Evolutionary conservation across 2,329 filamentous ascomycete species (phyloP), one percentile per base, ranked within the genome.

Genomic region (Aspergillus hortae): DNA sequence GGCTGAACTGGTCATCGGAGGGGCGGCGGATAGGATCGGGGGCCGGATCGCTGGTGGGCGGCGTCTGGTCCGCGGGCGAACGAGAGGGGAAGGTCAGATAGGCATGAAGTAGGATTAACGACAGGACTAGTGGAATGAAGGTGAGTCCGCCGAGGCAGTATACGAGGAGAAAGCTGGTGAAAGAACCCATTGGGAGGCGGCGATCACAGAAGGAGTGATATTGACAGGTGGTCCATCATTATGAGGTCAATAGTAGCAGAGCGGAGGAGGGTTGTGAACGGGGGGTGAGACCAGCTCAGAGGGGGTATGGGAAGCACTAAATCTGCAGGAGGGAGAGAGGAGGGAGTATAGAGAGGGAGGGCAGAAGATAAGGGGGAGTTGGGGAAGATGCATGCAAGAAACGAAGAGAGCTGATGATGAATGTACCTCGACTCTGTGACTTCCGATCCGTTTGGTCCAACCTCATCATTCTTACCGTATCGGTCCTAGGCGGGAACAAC

Each of bases 141-240:
- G 92, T 96, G 66, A 96, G 70, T 64, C 92, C 92, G 72, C 92
- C 92, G 53, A 95, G 74, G 59, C 95, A 69, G 78, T 96, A 96
- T 69, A 88, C 81, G 66, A 88, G 71, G 59, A 95, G 77, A 66
- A 92, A 85, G 61, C 72, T 72, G 58, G 66, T 67, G 64, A 81
- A 66, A 53, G 68, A 69, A 68, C 71, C 70, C 72, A 74, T 74
- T 62, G 65, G 68, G 67, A 65, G 48, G 41, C 56, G 56, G 57
- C 57, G 62, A 12, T 21, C 55, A 57, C 58, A 61, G 59, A 55
- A 59, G 40, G 19, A 17, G 40, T 21, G 40, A 42, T 23, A 42
- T 42, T 42, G 19, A 60, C 58, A 61, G 61, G 58, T 64, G 55
- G 66, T 69, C 67, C 69, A 61, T 61, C 53, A 52, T 56, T 52